Evolutionary conservation across 225 moss, liverwort and hornwort species (phyloP).

Genomic region (Lunularia cruciata): DNA sequence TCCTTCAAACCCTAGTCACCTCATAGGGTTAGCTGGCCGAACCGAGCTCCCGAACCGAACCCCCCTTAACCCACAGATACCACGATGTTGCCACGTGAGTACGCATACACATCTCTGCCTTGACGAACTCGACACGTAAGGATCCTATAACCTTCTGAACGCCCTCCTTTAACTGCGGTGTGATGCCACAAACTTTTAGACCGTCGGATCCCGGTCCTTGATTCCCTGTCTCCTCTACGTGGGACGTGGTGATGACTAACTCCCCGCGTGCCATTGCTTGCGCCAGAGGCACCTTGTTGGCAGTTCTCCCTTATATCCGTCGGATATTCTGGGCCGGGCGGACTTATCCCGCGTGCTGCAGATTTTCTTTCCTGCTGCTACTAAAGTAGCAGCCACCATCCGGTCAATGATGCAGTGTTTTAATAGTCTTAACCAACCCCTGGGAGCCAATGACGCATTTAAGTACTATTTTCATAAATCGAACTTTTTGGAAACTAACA

Average conservation of each 20-base stretch:
- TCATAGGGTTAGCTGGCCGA: background rate
- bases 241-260: background rate
- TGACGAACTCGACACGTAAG: slow-evolving; percentile 13
- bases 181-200: background rate
- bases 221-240: background rate
- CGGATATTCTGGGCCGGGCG: background rate
- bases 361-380: too few relatives aligned
- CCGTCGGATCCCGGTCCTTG: background rate
- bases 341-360: too few relatives aligned
- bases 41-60: background rate
- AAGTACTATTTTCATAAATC: too few relatives aligned
- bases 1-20: slow-evolving; percentile 9
- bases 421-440: too few relatives aligned
- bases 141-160: slow-evolving; percentile 12
- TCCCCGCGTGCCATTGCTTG: slow-evolving; percentile 2
- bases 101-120: background rate
- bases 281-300: background rate
- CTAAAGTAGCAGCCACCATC: too few relatives aligned
- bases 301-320: background rate
- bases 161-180: background rate
- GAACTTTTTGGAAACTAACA: too few relatives aligned
- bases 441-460: too few relatives aligned
- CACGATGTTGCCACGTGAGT: slow-evolving; percentile 13
- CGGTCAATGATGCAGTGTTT: slow-evolving; percentile 1
- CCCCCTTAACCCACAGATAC: background rate